A percentile compares a stretch with the other conserved stretches of the same genome.
Conservation (phyloP, 768 basidiomycete genomes). For the Galerina sulciceps region DNA sequence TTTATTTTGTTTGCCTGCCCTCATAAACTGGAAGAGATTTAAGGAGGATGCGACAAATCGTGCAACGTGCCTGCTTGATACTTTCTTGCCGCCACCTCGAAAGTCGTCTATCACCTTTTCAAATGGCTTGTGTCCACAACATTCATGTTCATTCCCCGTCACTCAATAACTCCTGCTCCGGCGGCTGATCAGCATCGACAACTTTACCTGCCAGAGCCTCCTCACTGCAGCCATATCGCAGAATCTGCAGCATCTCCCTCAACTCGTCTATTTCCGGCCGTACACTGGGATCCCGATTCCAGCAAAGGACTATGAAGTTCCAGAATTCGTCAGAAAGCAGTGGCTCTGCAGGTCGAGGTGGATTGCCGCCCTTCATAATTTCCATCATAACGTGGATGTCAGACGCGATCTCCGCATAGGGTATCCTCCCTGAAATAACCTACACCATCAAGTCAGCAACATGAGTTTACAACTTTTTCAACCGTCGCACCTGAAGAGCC, state of each 20-base stretch:
- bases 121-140: too few species aligned
- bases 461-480: too few species aligned
- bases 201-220: not conserved
- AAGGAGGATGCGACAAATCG: too few species aligned
- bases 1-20: too few species aligned
- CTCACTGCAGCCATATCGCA: constrained; percentile 1
- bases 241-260: not conserved
- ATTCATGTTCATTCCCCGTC: not conserved
- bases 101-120: too few species aligned
- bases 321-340: constrained; percentile 1
- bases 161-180: not conserved
- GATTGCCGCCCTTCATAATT: not conserved
- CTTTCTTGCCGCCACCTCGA: too few species aligned
- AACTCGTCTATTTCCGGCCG: constrained; percentile 1
- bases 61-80: too few species aligned
- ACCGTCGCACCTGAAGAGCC: constrained; percentile 21
- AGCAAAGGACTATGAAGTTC: not conserved
- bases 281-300: not conserved
- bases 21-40: too few species aligned
- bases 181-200: not conserved
- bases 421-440: not conserved
- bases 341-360: not conserved
- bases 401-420: not conserved
- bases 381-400: constrained; percentile 1
- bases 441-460: not conserved